Percentiles rank a stretch among this genome's conserved stretches.
phyloP scores from a whole-genome alignment of 306 rosid genomes.

The Carpinus viminea region DNA sequence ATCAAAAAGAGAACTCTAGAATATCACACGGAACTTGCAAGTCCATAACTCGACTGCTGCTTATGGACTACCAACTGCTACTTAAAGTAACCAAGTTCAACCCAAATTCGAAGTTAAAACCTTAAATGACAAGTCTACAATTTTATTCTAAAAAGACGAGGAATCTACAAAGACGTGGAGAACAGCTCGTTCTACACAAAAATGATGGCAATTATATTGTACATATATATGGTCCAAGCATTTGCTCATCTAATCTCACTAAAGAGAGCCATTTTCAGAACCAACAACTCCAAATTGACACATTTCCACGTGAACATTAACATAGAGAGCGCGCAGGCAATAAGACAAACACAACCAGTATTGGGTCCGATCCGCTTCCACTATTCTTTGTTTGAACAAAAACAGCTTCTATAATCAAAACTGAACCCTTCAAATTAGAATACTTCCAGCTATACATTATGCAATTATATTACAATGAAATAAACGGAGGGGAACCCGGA shows the following conservation, averaged over 20 bases:
- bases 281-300: background rate
- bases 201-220: no score
- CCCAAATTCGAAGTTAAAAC: background rate
- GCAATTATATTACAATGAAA: background rate
- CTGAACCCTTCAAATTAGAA: background rate
- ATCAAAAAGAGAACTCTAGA: background rate
- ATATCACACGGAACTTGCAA: background rate
- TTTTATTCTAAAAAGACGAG: background rate
- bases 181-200: background rate
- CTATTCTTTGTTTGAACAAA: background rate
- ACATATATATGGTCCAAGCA: background rate
- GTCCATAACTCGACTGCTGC: background rate
- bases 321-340: background rate
- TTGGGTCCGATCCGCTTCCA: no score
- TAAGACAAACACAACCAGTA: background rate
- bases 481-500: background rate
- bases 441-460: background rate
- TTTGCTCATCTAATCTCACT: background rate
- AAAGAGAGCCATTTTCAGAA: constrained; percentile 2
- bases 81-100: background rate
- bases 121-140: background rate
- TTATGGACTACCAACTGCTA: background rate
- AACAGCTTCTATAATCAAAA: background rate
- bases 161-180: background rate
- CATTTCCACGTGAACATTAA: background rate